A percentile compares a stretch with the other conserved stretches of the same genome.
phyloP scores from a whole-genome alignment of 257 asterid genomes.

The Jaltomata sinuosa region DNA sequence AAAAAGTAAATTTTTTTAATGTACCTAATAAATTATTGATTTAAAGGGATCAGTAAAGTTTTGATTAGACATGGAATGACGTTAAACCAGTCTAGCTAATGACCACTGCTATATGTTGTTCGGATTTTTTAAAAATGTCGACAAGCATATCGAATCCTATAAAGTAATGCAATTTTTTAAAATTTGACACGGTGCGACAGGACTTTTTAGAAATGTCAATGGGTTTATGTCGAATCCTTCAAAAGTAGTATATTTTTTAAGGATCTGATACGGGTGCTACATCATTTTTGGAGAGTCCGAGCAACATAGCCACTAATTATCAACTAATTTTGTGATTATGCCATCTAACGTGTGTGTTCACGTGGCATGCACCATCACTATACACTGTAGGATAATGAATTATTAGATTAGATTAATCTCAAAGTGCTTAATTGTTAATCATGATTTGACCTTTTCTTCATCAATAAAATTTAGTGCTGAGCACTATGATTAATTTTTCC shows the following conservation, averaged over 20 bases:
- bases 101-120: too few relatives aligned
- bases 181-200: too few relatives aligned
- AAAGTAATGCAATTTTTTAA: too few relatives aligned
- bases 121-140: too few relatives aligned
- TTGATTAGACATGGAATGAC: not conserved
- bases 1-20: too few relatives aligned
- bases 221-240: too few relatives aligned
- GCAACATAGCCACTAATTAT: too few relatives aligned
- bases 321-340: not conserved
- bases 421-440: not conserved
- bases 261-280: too few relatives aligned
- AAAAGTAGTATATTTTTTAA: too few relatives aligned
- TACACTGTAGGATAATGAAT: not conserved
- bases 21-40: not conserved
- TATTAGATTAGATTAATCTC: not conserved
- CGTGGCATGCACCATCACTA: not conserved
- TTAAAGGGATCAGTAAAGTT: not conserved
- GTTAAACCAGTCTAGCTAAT: not conserved
- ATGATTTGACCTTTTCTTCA: not conserved
- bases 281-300: too few relatives aligned
- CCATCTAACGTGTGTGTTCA: not conserved
- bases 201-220: too few relatives aligned
- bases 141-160: too few relatives aligned
- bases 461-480: not conserved
- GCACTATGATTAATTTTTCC: not conserved